A percentile compares a stretch with the other conserved stretches of the same genome.
Conservation (phyloP, 1,139 yeast genomes). For the Diutina rugosa region DNA sequence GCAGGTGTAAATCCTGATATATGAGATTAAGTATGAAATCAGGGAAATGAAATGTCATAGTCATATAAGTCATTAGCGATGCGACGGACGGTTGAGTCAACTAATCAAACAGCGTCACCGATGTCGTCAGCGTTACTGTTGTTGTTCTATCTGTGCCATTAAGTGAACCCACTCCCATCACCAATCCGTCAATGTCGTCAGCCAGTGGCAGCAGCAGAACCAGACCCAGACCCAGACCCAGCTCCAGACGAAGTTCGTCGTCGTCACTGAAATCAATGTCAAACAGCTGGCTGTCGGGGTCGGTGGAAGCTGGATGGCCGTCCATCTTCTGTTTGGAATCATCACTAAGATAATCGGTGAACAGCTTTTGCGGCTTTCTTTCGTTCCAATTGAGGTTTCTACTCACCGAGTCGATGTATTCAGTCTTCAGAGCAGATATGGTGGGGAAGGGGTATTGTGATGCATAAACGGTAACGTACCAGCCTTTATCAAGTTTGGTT, state of each 20-base stretch:
- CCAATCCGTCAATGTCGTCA: not conserved
- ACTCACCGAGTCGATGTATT: slow-evolving; percentile 73
- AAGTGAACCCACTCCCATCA: not conserved
- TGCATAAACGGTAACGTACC: slow-evolving; percentile 66
- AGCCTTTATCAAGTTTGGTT: slow-evolving; percentile 58
- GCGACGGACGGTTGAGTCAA: not conserved
- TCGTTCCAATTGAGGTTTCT: slow-evolving; percentile 80
- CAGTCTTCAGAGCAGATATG: slow-evolving; percentile 59
- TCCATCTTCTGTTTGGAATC: not conserved
- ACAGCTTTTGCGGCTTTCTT: slow-evolving; percentile 71
- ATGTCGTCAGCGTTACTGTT: not conserved
- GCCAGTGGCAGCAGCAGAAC: not conserved
- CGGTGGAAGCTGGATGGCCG: not conserved
- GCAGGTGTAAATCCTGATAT: not conserved
- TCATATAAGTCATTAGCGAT: not conserved
- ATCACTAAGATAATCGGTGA: slow-evolving; percentile 34
- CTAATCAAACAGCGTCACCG: not conserved
- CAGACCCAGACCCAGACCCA: not conserved
- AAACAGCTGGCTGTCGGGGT: not conserved
- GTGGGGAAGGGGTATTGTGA: slow-evolving; percentile 82
- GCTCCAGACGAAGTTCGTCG: not conserved
- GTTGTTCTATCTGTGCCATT: not conserved
- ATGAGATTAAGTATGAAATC: not conserved
- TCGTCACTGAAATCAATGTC: slow-evolving; percentile 1
- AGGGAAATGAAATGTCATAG: not conserved